Base-by-base conservation (phyloP, 805 yeast species). In the Clavispora carvajalis region DNA sequence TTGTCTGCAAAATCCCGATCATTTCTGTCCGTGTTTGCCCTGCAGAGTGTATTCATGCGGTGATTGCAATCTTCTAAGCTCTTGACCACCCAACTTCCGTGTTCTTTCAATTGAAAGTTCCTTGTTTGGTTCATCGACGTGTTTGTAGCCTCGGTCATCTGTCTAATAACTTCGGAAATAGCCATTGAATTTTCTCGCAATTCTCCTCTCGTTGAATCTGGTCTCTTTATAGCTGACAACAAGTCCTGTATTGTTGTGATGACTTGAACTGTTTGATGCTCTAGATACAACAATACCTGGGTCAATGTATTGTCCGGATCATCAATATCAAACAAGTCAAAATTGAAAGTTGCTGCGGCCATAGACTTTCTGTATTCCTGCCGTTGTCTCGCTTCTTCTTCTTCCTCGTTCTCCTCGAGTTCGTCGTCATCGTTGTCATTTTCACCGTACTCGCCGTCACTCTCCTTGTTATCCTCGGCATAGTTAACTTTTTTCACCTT, bases 181-280 rank as follows among this genome's bases (percentile, higher is more conserved):
- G 85, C 87, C 44, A 65, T 66, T 1, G 96, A 83, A 35, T 85
- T 85, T 1, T 67, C 72, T 47, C 90, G 73, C 50, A 91, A 71
- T 41, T 78, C 82, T 2, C 87, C 89, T 48, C 82, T 79, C 0
- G 87, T 82, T 1, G 87, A 80, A 53, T 83, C 80, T 15, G 88
- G 86, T 51, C 78, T 77, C 60, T 84, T 84, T 51, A 85, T 85
- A 0, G 91, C 79, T 3, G 80, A 77, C 44, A 91, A 71, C 46
- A 91, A 71, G 15, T 85, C 77, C 58, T 90, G 96, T 51, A 90
- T 90, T 0, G 96, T 86, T 11, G 89, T 77, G 36, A 91, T 90
- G 2, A 91, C 96, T 53, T 85, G 85, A 13, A 86, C 90, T 0
- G 97, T 90, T 64, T 90, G 96, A 61, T 88, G 95, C 59, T 91